phyloP scores from a whole-genome alignment of 257 asterid species.

The Solanum paucissectum region DNA sequence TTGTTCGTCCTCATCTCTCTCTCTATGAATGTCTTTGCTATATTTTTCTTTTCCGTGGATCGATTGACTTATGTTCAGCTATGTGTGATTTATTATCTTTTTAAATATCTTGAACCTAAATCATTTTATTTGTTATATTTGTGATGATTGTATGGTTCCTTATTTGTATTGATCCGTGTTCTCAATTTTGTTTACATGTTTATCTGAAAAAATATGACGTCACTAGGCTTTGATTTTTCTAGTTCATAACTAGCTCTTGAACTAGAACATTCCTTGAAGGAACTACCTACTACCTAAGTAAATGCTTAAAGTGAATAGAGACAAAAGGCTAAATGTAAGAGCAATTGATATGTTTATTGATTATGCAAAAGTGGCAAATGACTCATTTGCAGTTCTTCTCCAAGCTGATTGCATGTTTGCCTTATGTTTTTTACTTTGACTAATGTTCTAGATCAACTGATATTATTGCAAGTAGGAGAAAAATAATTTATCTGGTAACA shows the following conservation, averaged over 20 bases:
- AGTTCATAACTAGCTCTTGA: too few species aligned
- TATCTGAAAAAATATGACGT: neutral
- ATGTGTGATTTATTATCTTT: neutral
- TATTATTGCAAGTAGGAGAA: neutral
- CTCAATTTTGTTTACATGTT: neutral
- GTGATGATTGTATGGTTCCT: neutral
- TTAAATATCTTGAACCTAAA: neutral
- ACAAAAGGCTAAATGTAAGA: neutral
- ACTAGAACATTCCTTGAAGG: neutral
- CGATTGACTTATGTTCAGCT: neutral
- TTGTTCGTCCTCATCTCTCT: slow-evolving; percentile 21
- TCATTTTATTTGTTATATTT: neutral
- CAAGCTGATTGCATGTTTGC: neutral
- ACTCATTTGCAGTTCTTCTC: neutral
- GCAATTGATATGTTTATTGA: neutral
- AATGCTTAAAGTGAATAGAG: neutral
- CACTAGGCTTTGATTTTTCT: neutral
- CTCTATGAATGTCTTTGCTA: neutral
- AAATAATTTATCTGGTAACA: neutral
- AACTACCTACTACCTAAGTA: neutral
- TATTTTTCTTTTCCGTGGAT: neutral
- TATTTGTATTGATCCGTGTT: neutral
- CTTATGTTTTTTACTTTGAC: neutral
- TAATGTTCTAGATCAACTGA: neutral
- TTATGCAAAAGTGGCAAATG: neutral